Conservation (phyloP, 2,329 filamentous ascomycete genomes). For the Exophiala lecanii-corni region DNA sequence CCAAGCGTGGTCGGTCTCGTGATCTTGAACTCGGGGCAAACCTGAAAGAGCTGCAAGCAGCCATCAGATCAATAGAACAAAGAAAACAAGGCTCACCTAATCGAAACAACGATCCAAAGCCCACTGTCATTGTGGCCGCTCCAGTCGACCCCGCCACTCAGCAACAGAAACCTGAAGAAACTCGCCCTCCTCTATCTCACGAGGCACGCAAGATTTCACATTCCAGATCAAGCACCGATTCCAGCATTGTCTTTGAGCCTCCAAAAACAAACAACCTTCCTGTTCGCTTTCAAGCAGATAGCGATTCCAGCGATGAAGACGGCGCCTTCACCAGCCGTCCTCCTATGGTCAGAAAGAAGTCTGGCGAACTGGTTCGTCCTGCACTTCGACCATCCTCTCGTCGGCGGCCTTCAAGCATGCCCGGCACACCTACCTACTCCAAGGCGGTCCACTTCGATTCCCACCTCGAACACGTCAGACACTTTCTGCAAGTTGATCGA, state of each 20-base stretch:
- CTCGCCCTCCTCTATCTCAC: constrained; percentile 43
- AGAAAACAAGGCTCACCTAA: constrained; percentile 56
- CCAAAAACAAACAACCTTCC: constrained; percentile 41
- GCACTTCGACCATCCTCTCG: constrained; percentile 74
- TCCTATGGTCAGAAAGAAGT: constrained; percentile 97
- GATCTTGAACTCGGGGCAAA: constrained; percentile 39
- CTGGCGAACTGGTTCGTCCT: constrained; percentile 89
- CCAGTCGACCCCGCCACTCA: constrained; percentile 13
- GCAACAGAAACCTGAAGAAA: constrained; percentile 40
- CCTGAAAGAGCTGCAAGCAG: constrained; percentile 68
- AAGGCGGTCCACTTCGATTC: constrained; percentile 99
- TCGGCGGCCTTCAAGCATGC: constrained; percentile 89
- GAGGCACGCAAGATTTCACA: constrained; percentile 58
- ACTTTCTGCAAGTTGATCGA: constrained; percentile 89
- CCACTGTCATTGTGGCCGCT: constrained; percentile 19
- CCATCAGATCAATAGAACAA: constrained; percentile 73
- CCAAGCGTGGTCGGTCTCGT: constrained; percentile 34
- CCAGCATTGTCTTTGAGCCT: constrained; percentile 45
- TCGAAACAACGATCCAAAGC: constrained; percentile 31
- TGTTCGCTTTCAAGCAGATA: constrained; percentile 33
- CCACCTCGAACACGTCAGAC: constrained; percentile 89
- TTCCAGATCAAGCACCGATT: constrained; percentile 57
- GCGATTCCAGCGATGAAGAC: constrained; percentile 55
- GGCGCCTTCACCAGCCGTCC: constrained; percentile 63
- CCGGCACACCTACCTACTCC: constrained; percentile 88